phyloP scores from a whole-genome alignment of 371 early-diverging fungal species.

The Mucor plumbeus region DNA sequence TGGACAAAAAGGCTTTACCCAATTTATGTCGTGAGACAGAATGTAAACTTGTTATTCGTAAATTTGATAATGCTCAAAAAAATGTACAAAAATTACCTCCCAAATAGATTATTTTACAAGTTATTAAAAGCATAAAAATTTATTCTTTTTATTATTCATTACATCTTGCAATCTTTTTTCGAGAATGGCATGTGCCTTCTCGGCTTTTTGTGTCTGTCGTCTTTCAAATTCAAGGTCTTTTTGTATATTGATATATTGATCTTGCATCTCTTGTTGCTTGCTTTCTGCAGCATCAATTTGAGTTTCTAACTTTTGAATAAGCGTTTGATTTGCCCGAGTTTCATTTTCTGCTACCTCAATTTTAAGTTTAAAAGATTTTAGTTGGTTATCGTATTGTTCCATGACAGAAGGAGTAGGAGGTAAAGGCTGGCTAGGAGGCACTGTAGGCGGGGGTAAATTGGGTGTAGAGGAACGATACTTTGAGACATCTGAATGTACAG shows the following conservation, averaged over 20 bases:
- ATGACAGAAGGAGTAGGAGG: constrained; percentile 17
- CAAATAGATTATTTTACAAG: neutral
- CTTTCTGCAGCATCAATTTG: constrained; percentile 11
- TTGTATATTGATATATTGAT: neutral
- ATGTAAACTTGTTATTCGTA: constrained; percentile 51
- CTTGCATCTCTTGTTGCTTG: constrained; percentile 12
- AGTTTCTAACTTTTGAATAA: neutral
- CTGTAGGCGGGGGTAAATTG: constrained; percentile 7
- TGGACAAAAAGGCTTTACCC: constrained; percentile 48
- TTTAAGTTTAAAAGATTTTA: neutral
- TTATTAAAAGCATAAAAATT: constrained; percentile 29
- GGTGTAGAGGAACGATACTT: neutral
- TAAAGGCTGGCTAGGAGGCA: constrained; percentile 23
- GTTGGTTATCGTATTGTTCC: neutral
- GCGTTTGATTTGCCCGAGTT: neutral
- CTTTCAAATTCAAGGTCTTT: constrained; percentile 16
- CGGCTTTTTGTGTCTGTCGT: constrained; percentile 10
- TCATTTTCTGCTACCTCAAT: neutral
- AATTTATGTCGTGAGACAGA: constrained; percentile 56
- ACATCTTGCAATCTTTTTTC: constrained; percentile 17
- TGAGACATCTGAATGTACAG: neutral
- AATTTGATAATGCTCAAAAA: constrained; percentile 52
- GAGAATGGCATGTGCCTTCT: constrained; percentile 15
- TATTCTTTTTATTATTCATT: constrained; percentile 22
- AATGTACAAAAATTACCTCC: constrained; percentile 17